Evolutionary conservation across 768 basidiomycete species (phyloP).

Genomic region (Lactarius sp.): DNA sequence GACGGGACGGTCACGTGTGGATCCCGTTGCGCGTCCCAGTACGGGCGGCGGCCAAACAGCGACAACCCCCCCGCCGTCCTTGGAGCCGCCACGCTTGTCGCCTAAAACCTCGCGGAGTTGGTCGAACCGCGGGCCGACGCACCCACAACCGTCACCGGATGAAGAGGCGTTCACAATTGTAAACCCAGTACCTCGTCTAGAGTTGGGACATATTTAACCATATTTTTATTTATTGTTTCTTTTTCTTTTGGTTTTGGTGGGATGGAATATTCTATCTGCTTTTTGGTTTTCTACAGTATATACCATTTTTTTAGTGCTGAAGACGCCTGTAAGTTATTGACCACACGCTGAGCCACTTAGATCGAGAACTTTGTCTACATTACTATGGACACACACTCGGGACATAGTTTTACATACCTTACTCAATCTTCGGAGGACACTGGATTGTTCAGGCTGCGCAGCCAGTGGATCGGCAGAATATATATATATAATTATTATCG

Average conservation of each 20-base stretch:
- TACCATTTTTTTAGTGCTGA: neutral
- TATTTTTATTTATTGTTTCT: neutral
- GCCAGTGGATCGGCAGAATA: too few relatives aligned
- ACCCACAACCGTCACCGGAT: slow-evolving; percentile 33
- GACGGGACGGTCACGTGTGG: slow-evolving; percentile 10
- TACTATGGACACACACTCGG: neutral
- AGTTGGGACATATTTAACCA: slow-evolving; percentile 28
- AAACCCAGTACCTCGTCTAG: slow-evolving; percentile 36
- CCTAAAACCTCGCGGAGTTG: slow-evolving; percentile 25
- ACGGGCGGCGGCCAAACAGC: slow-evolving; percentile 8
- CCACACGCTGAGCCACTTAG: neutral
- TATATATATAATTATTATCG: too few relatives aligned
- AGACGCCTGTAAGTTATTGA: slow-evolving; percentile 3
- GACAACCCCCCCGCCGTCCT: slow-evolving; percentile 12
- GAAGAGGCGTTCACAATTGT: slow-evolving; percentile 57
- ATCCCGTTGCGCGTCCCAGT: slow-evolving; percentile 11
- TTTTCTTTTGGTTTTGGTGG: neutral
- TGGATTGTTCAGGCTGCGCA: too few relatives aligned
- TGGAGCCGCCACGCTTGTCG: slow-evolving; percentile 15
- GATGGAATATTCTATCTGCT: neutral
- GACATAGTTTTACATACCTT: too few relatives aligned
- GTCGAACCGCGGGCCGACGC: slow-evolving; percentile 32
- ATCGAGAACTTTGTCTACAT: neutral
- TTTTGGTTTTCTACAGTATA: neutral
- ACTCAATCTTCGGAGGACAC: too few relatives aligned